A percentile compares a stretch with the other conserved stretches of the same genome.
phyloP scores from a whole-genome alignment of 208 protist species.

The Trypanosomatidae sp. region DNA sequence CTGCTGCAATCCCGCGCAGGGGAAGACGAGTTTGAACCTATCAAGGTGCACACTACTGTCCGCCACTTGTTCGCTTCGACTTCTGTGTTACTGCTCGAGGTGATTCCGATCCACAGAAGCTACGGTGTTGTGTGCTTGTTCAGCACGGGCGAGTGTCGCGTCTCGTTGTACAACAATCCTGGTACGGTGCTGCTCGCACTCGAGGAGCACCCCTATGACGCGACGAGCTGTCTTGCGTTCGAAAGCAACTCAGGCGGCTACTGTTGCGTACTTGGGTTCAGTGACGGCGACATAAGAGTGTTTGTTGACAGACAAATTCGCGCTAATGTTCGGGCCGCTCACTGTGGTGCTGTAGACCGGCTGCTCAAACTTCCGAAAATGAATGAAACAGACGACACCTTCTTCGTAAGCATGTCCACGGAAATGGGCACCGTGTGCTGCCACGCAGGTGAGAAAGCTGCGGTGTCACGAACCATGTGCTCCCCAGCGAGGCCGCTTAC shows the following conservation, averaged over 20 bases:
- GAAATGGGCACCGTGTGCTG: slow-evolving; percentile 64
- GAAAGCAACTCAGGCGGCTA: slow-evolving; percentile 8
- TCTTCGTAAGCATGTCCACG: slow-evolving; percentile 64
- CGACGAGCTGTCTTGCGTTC: slow-evolving; percentile 40
- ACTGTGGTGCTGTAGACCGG: slow-evolving; percentile 43
- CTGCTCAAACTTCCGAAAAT: slow-evolving; percentile 27
- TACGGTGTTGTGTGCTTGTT: slow-evolving; percentile 32
- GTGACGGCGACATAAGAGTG: slow-evolving; percentile 42
- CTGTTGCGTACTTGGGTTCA: slow-evolving; percentile 40
- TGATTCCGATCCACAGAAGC: slow-evolving; percentile 20
- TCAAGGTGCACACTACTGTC: slow-evolving; percentile 2
- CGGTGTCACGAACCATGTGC: slow-evolving; percentile 51
- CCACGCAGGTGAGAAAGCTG: slow-evolving; percentile 44
- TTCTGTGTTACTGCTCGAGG: slow-evolving; percentile 28
- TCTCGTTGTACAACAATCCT: slow-evolving; percentile 19
- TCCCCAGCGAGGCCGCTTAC: slow-evolving; percentile 71
- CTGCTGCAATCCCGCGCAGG: slow-evolving; percentile 14
- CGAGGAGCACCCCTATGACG: slow-evolving; percentile 35
- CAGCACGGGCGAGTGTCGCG: slow-evolving; percentile 35
- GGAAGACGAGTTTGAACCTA: slow-evolving; percentile 8
- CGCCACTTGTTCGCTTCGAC: neutral
- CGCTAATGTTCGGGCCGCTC: slow-evolving; percentile 29
- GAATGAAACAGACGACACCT: slow-evolving; percentile 35
- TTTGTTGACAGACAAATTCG: slow-evolving; percentile 28
- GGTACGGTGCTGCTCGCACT: slow-evolving; percentile 25